Evolutionary conservation across 139 green algal genomes (phyloP).

Genomic region (Auxenochlorella pyrenoidosa): DNA sequence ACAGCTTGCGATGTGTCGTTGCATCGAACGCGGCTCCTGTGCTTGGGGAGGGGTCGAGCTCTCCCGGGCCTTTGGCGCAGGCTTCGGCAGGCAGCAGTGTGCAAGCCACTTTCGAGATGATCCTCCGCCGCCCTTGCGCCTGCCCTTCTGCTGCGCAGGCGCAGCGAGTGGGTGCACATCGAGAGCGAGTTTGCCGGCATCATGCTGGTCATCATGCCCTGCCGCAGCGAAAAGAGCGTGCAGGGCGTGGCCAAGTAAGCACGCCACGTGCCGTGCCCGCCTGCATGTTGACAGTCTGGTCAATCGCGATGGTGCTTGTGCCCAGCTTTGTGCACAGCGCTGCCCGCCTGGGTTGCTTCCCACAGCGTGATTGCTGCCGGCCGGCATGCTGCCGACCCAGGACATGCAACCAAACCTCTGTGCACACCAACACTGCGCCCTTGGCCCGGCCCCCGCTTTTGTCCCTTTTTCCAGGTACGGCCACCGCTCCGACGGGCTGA

Average conservation of each 20-base stretch:
- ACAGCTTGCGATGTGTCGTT: too few relatives aligned
- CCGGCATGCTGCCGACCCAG: background rate
- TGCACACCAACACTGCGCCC: background rate
- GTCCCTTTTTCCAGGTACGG: conserved; percentile 48
- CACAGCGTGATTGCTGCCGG: too few relatives aligned
- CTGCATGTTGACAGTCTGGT: background rate
- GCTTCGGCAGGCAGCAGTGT: background rate
- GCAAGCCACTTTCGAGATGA: background rate
- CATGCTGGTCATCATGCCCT: conserved; percentile 75
- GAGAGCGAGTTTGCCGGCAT: conserved; percentile 76
- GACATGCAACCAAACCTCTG: background rate
- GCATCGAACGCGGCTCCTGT: too few relatives aligned
- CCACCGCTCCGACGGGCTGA: conserved; percentile 81
- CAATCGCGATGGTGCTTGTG: background rate
- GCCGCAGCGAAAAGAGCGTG: conserved; percentile 76
- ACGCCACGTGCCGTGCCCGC: too few relatives aligned
- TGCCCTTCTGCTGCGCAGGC: background rate
- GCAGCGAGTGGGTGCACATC: conserved; percentile 26
- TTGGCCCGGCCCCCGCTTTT: too few relatives aligned
- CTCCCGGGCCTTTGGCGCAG: too few relatives aligned
- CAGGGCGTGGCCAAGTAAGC: conserved; percentile 67
- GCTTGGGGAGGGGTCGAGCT: too few relatives aligned
- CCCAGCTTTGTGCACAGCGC: background rate
- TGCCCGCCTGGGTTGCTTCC: too few relatives aligned
- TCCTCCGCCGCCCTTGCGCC: background rate